Conservation (phyloP, 2,329 filamentous ascomycete species). For the Penicillium sp. region DNA sequence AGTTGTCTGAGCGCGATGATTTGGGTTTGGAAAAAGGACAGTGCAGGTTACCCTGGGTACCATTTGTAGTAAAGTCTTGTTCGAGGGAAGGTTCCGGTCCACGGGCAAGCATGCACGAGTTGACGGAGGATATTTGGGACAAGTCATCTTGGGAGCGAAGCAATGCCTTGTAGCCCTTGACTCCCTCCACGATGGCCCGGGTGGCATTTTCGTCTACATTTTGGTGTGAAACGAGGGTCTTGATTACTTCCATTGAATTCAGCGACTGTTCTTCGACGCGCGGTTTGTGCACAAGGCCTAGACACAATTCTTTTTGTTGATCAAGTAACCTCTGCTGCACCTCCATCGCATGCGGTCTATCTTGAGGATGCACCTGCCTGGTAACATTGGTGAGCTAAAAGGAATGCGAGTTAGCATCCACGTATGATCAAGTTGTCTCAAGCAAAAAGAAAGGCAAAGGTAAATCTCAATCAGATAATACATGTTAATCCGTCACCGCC, state of each 20-base stretch:
- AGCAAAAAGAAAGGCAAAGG: constrained; percentile 13
- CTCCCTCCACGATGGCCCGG: constrained; percentile 38
- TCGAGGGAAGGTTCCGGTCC: constrained; percentile 67
- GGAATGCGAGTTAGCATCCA: constrained; percentile 27
- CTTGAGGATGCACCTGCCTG: constrained; percentile 20
- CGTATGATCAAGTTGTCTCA: constrained; percentile 6
- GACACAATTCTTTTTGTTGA: constrained; percentile 31
- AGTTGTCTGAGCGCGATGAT: constrained; percentile 40
- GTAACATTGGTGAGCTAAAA: constrained; percentile 21
- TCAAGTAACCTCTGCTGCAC: constrained; percentile 33
- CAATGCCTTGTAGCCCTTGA: constrained; percentile 42
- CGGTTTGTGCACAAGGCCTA: constrained; percentile 34
- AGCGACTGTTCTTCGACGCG: constrained; percentile 56
- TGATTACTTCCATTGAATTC: constrained; percentile 60
- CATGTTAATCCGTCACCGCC: constrained; percentile 63
- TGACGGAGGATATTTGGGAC: constrained; percentile 31
- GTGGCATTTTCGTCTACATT: constrained; percentile 59
- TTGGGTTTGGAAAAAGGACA: constrained; percentile 71
- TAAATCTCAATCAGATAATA: constrained; percentile 52
- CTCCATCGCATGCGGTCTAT: constrained; percentile 29
- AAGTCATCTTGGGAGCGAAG: constrained; percentile 30
- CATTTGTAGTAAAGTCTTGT: constrained; percentile 85
- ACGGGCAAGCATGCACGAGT: constrained; percentile 40
- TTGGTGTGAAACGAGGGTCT: constrained; percentile 58
- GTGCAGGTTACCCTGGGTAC: constrained; percentile 72